Percentiles rank a stretch among this genome's conserved stretches.
Conservation (phyloP, 371 early-diverging fungal species). For the Rhizopus stolonifer region DNA sequence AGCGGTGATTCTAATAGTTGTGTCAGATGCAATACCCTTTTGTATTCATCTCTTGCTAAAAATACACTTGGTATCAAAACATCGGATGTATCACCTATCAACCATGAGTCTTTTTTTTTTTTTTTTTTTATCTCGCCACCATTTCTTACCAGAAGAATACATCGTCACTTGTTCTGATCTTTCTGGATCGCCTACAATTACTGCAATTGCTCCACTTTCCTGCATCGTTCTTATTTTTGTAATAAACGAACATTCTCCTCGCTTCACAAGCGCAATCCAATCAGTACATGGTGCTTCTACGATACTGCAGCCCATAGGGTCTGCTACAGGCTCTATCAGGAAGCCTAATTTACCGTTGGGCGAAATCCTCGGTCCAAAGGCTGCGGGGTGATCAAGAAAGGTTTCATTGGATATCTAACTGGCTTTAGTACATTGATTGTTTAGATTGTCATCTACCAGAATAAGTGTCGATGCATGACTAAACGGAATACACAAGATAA, state of each 20-base stretch:
- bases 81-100: constrained; percentile 68
- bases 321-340: constrained; percentile 36
- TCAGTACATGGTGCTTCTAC: constrained; percentile 36
- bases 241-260: constrained; percentile 84
- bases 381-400: constrained; percentile 54
- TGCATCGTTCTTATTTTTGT: constrained; percentile 90
- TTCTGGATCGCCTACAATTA: constrained; percentile 83
- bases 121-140: neutral
- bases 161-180: constrained; percentile 73
- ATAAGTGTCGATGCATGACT: constrained; percentile 20
- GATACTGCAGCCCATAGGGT: constrained; percentile 33
- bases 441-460: constrained; percentile 1
- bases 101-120: neutral
- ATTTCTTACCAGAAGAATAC: constrained; percentile 71
- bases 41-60: constrained; percentile 64
- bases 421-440: neutral
- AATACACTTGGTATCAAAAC: constrained; percentile 77
- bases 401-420: constrained; percentile 51
- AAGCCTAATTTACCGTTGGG: constrained; percentile 50
- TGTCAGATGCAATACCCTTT: constrained; percentile 40
- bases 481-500: no score
- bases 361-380: constrained; percentile 61
- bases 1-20: constrained; percentile 40
- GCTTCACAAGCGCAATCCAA: constrained; percentile 81
- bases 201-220: constrained; percentile 79